Base-by-base conservation (phyloP, 164 flowering plant species). In the Taxillus chinensis region DNA sequence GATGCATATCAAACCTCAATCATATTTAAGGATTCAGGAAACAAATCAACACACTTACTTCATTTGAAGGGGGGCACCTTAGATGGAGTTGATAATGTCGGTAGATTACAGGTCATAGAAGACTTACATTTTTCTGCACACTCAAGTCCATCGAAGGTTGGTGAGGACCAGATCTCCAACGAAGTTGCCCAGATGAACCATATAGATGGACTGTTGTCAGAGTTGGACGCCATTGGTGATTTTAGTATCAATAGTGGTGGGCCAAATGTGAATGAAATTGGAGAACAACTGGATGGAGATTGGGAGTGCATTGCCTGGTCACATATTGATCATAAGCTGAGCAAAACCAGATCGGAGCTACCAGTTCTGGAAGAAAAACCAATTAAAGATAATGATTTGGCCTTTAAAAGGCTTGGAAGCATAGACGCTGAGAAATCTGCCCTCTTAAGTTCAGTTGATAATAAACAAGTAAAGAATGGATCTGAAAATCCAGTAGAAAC, bases 161-260 rank as follows among this genome's bases (percentile, higher is more conserved):
- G 46, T 9, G 10, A 9, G 7, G 10, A 9, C 27, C 75, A 37
- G 41, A 45, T 43, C 50, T 55, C 63, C 11, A 68, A 71, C n/a
- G 69, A 67, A 65, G 57, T 52, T 41, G 58, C 48, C 56, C 67
- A 37, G 46, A 76, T 91, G n/a, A n/a, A n/a, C n/a, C n/a, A n/a
- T n/a, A n/a, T n/a, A n/a, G n/a, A n/a, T n/a, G n/a, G n/a, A n/a
- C n/a, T n/a, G n/a, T n/a, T n/a, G n/a, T n/a, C n/a, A n/a, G n/a
- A n/a, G n/a, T n/a, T n/a, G 72, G 92, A 89, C 62, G 68, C 76
- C 7, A 83, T 85, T 71, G 93, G 97, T 56, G 92, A 90, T 71
- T 90, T 90, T 64, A 73, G 82, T 53, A 72, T 78, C 59, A 65
- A 67, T 16, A 79, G 76, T 59, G 51, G 55, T 46, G 75, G 40